Percentiles rank a stretch among this genome's conserved stretches.
Evolutionary conservation across 305 asterid species (phyloP).

Genomic region (Plantago coronopus): DNA sequence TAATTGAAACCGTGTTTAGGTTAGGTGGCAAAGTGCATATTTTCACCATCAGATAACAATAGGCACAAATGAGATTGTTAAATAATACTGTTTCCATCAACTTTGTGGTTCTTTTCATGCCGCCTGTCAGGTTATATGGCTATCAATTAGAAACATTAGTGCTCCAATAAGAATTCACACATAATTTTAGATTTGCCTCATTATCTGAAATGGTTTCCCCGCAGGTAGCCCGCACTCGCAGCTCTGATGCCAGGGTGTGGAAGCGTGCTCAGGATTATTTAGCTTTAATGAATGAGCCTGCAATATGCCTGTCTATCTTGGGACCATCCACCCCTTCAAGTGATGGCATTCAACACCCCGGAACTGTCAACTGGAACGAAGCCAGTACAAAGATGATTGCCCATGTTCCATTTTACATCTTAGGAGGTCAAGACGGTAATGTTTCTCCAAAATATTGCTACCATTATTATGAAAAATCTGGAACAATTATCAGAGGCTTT

Average conservation of each 20-base stretch:
- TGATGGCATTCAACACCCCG: constrained; percentile 52
- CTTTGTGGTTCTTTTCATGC: constrained; percentile 14
- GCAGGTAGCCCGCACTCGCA: constrained; percentile 85
- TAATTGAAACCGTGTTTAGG: no score
- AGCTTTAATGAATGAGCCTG: constrained; percentile 86
- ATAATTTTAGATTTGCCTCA: constrained; percentile 8
- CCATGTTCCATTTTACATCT: constrained; percentile 72
- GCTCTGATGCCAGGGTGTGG: constrained; percentile 74
- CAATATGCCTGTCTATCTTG: constrained; percentile 74
- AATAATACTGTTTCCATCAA: neutral
- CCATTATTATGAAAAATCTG: constrained; percentile 7
- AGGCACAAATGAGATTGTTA: neutral
- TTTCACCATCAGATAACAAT: neutral
- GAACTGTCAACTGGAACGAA: constrained; percentile 75
- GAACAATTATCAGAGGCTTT: neutral
- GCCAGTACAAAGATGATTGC: constrained; percentile 70
- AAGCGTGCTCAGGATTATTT: constrained; percentile 81
- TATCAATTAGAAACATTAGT: no score
- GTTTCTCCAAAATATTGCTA: constrained; percentile 1
- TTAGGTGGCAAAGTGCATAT: no score
- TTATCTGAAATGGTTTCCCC: constrained; percentile 5
- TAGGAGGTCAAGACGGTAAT: constrained; percentile 80
- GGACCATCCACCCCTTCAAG: constrained; percentile 60
- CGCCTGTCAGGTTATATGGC: neutral
- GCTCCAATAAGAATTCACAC: neutral